phyloP scores from a whole-genome alignment of 2,329 filamentous ascomycete genomes.

The Microcyclospora pomicola region DNA sequence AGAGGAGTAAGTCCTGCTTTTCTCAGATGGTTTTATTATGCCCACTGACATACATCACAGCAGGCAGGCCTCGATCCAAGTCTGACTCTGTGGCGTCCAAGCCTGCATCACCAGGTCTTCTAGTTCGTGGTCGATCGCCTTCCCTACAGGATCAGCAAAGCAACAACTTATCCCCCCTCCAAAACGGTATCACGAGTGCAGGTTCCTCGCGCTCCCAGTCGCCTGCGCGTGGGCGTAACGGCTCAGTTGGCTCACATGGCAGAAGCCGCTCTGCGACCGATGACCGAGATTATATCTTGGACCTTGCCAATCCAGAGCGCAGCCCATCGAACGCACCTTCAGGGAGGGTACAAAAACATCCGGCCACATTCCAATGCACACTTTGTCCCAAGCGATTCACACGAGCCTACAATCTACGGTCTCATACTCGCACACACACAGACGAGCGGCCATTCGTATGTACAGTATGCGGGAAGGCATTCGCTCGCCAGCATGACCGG shows the following conservation, averaged over 20 bases:
- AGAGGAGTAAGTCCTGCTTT: constrained; percentile 38
- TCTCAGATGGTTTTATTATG: not conserved
- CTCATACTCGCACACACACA: constrained; percentile 88
- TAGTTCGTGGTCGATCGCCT: constrained; percentile 22
- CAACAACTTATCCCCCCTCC: constrained; percentile 30
- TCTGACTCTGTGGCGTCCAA: constrained; percentile 45
- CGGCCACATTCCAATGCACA: constrained; percentile 88
- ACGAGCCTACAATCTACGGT: constrained; percentile 88
- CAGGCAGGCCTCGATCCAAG: constrained; percentile 43
- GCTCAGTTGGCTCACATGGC: constrained; percentile 25
- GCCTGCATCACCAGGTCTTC: constrained; percentile 27
- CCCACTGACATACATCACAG: constrained; percentile 38
- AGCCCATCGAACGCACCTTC: constrained; percentile 47
- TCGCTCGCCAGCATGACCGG: constrained; percentile 90
- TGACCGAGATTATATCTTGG: constrained; percentile 67
- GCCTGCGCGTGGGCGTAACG: constrained; percentile 25
- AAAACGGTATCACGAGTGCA: constrained; percentile 14
- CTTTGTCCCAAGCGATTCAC: constrained; percentile 94
- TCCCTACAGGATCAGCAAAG: constrained; percentile 18
- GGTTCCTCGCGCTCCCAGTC: constrained; percentile 33
- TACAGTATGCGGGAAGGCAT: constrained; percentile 91
- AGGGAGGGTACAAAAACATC: constrained; percentile 92
- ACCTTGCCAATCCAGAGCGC: constrained; percentile 77
- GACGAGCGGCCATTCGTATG: constrained; percentile 96
- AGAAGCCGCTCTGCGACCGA: constrained; percentile 33